Base-by-base conservation (phyloP, 1,139 yeast genomes). In the Protomyces lactucae-debilis region DNA sequence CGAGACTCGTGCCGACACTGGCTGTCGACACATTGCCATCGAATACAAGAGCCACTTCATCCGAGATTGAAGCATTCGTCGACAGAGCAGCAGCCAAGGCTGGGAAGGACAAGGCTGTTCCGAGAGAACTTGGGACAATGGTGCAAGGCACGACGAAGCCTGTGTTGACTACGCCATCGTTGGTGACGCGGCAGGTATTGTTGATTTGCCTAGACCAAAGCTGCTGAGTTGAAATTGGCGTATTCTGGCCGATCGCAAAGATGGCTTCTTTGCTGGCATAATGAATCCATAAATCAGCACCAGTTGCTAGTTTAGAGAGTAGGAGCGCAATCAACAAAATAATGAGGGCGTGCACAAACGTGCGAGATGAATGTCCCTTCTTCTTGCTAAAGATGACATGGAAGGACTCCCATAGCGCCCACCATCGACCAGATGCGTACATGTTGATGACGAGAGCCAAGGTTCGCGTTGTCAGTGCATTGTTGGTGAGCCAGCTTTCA, bases 381-480 rank as follows among this genome's bases (percentile, higher is more conserved):
- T 32, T 25, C 43, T 35, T 52, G 55, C 37, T 28, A 1, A 52
- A 21, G 6, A 35, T 14, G 55, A 52, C 55, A n/a, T 18, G 10
- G 25, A 18, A 43, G 3, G 55, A 32, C 9, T 52, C 55, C 35
- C 37, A 52, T 10, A 52, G 55, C n/a, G 55, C 37, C 55, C 55
- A 52, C 55, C 55, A 52, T 10, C 55, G 55, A 3, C 55, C 55
- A n/a, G 43, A 32, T 9, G 55, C 55, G 21, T 52, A 52, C 55
- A 52, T 52, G n/a, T 52, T 52, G 55, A 52, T 35, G 28, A 52
- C 55, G 14, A 52, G 43, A 1, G 55, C 39, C 43, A 52, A 32
- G 14, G 55, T 52, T 16, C 37, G 35, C 23, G 39, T 32, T 14
- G 55, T 52, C 39, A 52, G 25, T 12, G 55, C 21, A 32, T 52